Evolutionary conservation across 2,329 filamentous ascomycete species (phyloP).

Genomic region (Fusarium sp.): DNA sequence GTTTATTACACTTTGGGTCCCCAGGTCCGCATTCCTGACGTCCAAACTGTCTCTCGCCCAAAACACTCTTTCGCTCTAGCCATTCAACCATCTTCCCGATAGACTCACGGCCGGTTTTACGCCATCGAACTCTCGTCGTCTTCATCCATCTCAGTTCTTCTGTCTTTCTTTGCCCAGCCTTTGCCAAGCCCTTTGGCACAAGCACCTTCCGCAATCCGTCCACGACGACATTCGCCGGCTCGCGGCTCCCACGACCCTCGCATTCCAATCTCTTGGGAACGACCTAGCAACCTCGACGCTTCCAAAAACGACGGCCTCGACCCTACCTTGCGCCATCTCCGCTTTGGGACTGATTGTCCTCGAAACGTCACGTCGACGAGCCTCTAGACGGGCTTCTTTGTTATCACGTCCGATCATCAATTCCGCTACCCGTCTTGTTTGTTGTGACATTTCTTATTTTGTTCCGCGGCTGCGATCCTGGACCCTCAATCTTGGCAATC

Average conservation of each 20-base stretch:
- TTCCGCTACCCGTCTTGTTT: slow-evolving; percentile 31
- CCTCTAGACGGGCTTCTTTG: slow-evolving; percentile 24
- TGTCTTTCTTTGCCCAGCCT: slow-evolving; percentile 20
- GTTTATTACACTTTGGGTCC: slow-evolving; percentile 47
- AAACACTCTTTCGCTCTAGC: slow-evolving; percentile 28
- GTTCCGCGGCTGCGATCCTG: slow-evolving; percentile 28
- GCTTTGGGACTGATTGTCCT: slow-evolving; percentile 41
- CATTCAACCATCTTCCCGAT: slow-evolving; percentile 30
- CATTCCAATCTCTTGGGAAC: slow-evolving; percentile 47
- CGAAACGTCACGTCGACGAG: slow-evolving; percentile 38
- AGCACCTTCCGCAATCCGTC: slow-evolving; percentile 44
- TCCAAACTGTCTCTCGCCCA: slow-evolving; percentile 36
- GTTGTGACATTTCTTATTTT: slow-evolving; percentile 22
- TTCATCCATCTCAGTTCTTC: slow-evolving; percentile 16
- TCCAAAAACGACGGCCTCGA: slow-evolving; percentile 35
- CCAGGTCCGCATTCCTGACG: slow-evolving; percentile 46
- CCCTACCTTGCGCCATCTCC: slow-evolving; percentile 37
- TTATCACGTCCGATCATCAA: slow-evolving; percentile 27
- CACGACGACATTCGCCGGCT: slow-evolving; percentile 43
- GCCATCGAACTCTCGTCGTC: slow-evolving; percentile 46
- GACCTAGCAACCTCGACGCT: slow-evolving; percentile 35
- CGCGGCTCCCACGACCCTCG: slow-evolving; percentile 34
- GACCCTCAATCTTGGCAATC: slow-evolving; percentile 27
- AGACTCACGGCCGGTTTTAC: slow-evolving; percentile 42
- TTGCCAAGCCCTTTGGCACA: slow-evolving; percentile 39